Conservation (phyloP, 139 green algal genomes). For the Parachlorella kessleri region DNA sequence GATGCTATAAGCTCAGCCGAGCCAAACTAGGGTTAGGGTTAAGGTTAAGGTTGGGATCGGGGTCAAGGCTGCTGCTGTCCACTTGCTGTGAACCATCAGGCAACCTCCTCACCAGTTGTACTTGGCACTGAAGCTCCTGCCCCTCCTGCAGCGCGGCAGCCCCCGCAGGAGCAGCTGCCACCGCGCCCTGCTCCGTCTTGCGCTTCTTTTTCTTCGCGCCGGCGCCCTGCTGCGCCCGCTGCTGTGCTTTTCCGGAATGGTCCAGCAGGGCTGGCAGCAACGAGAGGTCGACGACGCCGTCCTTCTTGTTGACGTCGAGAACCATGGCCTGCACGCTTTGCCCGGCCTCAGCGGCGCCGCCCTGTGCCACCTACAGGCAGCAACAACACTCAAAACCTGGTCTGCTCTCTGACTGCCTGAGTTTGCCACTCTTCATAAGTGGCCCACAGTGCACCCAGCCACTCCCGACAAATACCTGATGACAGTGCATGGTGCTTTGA, state of each 20-base stretch:
- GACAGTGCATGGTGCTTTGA: too few species aligned
- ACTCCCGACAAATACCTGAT: too few species aligned
- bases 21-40: too few species aligned
- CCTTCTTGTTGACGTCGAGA: constrained; percentile 70
- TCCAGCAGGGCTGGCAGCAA: constrained; percentile 32
- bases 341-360: neutral
- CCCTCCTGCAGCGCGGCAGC: neutral
- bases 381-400: too few species aligned
- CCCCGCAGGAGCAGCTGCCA: constrained; percentile 3
- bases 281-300: constrained; percentile 79
- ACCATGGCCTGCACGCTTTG: constrained; percentile 43
- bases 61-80: too few species aligned
- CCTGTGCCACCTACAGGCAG: neutral
- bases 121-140: neutral
- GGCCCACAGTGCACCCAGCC: too few species aligned
- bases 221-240: neutral
- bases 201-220: constrained; percentile 40
- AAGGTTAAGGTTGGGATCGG: too few species aligned
- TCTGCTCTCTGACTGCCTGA: too few species aligned
- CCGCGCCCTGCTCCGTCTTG: constrained; percentile 20
- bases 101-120: constrained; percentile 23
- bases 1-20: too few species aligned
- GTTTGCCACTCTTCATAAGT: too few species aligned
- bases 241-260: too few species aligned
- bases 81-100: too few species aligned